Conservation (phyloP, 2,329 filamentous ascomycete genomes). For the Cladophialophora yegresii region DNA sequence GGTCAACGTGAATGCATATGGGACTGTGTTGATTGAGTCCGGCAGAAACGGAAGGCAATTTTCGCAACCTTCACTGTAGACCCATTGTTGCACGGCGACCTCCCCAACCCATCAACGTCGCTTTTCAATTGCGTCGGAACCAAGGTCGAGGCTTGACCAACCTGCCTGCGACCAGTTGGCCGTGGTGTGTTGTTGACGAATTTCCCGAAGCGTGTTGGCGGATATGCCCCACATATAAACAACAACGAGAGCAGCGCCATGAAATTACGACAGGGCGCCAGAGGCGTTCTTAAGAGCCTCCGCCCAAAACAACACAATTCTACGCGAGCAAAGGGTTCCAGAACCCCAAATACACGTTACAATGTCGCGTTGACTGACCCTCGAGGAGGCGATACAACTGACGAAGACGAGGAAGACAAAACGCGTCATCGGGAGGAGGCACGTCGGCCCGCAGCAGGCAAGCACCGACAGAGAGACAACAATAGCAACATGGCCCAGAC, state of each 20-base stretch:
- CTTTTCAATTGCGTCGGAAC: neutral
- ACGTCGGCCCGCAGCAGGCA: slow-evolving; percentile 25
- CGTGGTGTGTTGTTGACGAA: slow-evolving; percentile 22
- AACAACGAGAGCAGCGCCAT: slow-evolving; percentile 17
- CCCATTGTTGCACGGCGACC: neutral
- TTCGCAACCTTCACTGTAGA: neutral
- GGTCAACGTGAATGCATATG: neutral
- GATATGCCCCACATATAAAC: slow-evolving; percentile 16
- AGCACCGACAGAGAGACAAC: slow-evolving; percentile 21
- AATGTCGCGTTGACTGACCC: slow-evolving; percentile 20
- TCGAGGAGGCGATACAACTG: slow-evolving; percentile 1
- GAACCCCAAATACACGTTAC: slow-evolving; percentile 13
- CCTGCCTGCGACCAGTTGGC: slow-evolving; percentile 9
- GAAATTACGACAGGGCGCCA: slow-evolving; percentile 28
- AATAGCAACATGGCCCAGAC: slow-evolving; percentile 32
- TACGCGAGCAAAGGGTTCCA: slow-evolving; percentile 12
- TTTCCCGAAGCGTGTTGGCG: slow-evolving; percentile 18
- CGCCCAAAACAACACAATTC: slow-evolving; percentile 24
- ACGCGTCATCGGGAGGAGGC: slow-evolving; percentile 20
- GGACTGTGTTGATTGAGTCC: neutral
- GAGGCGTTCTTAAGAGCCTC: slow-evolving; percentile 26
- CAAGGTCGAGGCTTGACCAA: neutral
- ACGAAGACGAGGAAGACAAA: slow-evolving; percentile 7
- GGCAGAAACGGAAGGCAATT: neutral
- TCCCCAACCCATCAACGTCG: neutral